Base-by-base conservation (phyloP, 2,329 filamentous ascomycete genomes). In the Sporothrix variecibatus region DNA sequence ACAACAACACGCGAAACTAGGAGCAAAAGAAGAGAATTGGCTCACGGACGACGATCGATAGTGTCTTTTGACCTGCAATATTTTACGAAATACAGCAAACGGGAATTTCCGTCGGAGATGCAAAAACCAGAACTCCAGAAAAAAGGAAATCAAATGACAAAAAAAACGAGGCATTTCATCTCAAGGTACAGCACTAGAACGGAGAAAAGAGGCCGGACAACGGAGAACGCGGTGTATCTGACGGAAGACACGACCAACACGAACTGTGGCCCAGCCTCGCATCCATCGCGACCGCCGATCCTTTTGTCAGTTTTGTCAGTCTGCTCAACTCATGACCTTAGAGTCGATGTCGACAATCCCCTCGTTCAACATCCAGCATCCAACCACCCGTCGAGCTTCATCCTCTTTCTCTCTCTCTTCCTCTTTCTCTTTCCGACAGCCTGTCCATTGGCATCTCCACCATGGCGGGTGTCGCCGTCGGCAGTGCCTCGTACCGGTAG, bases 401-500 rank as follows among this genome's bases (percentile, higher is more conserved):
- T n/a, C n/a, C n/a, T n/a, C n/a, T n/a, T n/a, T n/a, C n/a, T n/a
- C n/a, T n/a, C n/a, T n/a, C n/a, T n/a, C n/a, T n/a, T 12, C 51
- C 23, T 23, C 23, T 17, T 4, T 15, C 23, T 28, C 53, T 15
- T 4, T 12, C 26, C 56, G 26, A 17, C 56, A 26, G 5, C 3
- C 56, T 17, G 3, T 7, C 26, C 56, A 15, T 58, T 31, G 56
- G 7, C 12, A 58, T 26, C 26, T 31, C 56, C 26, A 26, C 53
- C 53, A 56, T 56, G 15, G 5, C 46, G 9, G 53, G 53, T n/a
- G 60, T 72, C 28, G 71, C 46, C 31, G 58, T 72, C 28, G 71
- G 71, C 71, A 67, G n/a, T 0, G 71, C 58, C 46, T 72, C 71
- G 31, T 72, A 72, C 58, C 38, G 12, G 43, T 72, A 62, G 28